Percentiles rank a stretch among this genome's conserved stretches.
phyloP scores from a whole-genome alignment of 768 basidiomycete species.

The Filobasidium floriforme region DNA sequence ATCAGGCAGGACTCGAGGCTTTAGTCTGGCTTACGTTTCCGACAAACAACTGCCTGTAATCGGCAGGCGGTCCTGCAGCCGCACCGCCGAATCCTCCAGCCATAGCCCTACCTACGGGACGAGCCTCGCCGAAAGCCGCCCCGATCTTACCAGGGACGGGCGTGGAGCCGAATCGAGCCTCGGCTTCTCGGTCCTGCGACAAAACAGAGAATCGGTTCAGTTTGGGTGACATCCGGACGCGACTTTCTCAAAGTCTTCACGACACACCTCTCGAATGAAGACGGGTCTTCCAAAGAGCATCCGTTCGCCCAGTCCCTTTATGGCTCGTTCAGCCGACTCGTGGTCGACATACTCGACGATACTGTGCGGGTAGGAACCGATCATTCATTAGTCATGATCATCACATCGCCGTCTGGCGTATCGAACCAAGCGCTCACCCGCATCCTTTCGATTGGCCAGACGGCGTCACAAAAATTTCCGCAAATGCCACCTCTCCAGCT shows the following conservation, averaged over 20 bases:
- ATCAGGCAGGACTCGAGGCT: too few species aligned
- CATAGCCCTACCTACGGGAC: conserved; percentile 25
- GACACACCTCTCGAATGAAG: conserved; percentile 82
- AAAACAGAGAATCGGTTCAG: conserved; percentile 25
- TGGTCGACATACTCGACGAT: conserved; percentile 90
- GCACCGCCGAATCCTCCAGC: conserved; percentile 25
- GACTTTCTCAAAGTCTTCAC: too few species aligned
- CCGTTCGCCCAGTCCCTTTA: conserved; percentile 82
- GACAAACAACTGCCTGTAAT: conserved; percentile 75
- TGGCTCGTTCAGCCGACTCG: conserved; percentile 81
- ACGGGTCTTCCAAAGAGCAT: conserved; percentile 86
- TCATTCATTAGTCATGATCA: not conserved
- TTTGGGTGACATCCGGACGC: not conserved
- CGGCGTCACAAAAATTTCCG: conserved; percentile 95
- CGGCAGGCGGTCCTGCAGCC: conserved; percentile 21
- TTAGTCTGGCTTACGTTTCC: conserved; percentile 60
- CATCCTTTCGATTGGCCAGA: conserved; percentile 97
- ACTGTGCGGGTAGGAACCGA: conserved; percentile 48
- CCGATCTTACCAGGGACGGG: conserved; percentile 95
- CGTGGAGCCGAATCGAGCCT: conserved; percentile 88
- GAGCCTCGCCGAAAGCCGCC: conserved; percentile 73
- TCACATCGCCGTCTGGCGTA: not conserved
- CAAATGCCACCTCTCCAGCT: conserved; percentile 98
- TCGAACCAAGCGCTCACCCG: conserved; percentile 59
- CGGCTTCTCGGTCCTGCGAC: conserved; percentile 83